Base-by-base conservation (phyloP, 495 filamentous ascomycete genomes). In the Amphirosellinia nigrospora region DNA sequence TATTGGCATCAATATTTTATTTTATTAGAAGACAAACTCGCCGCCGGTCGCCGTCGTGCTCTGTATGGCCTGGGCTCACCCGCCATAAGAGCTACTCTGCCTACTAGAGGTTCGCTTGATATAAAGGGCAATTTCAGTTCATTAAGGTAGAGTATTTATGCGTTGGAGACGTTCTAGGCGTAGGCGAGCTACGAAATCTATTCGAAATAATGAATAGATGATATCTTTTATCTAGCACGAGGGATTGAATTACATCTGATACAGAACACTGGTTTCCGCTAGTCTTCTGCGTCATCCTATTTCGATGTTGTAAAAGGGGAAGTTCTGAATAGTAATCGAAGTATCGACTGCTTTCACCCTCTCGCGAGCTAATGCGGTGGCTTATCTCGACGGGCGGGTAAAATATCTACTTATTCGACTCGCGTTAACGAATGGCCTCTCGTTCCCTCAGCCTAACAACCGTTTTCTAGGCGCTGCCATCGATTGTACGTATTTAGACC, bases 401-500 rank as follows among this genome's bases (percentile, higher is more conserved):
- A 52, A 65, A 39, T 41, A 19, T 52, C 46, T 53, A 34, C 26
- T n/a, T 77, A 71, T 70, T 70, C 69, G 55, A 45, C 56, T 41
- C 55, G 46, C n/a, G 64, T 70, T 43, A 66, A 71, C 53, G 70
- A 55, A 34, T 32, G 26, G 30, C 68, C 32, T 11, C 45, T 64
- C 48, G 43, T 66, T 46, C 60, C 66, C 43, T 61, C 32, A 65
- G 50, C 70, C 58, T 34, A 53, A 41, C n/a, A 53, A 77, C 73
- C 73, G 75, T 77, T 45, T 48, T 64, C 60, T 67, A 72, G 71
- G 64, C 32, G 46, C 60, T 52, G 34, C 61, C 58, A 67, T 63
- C 64, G 69, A 43, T 77, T 72, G 64, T 75, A 77, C 75, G 75
- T 77, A 71, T 77, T 32, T 41, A 73, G 32, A 70, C 75, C 75